Evolutionary conservation across 2,329 filamentous ascomycete species (phyloP).

Genomic region (Aurifilum marmelostoma): DNA sequence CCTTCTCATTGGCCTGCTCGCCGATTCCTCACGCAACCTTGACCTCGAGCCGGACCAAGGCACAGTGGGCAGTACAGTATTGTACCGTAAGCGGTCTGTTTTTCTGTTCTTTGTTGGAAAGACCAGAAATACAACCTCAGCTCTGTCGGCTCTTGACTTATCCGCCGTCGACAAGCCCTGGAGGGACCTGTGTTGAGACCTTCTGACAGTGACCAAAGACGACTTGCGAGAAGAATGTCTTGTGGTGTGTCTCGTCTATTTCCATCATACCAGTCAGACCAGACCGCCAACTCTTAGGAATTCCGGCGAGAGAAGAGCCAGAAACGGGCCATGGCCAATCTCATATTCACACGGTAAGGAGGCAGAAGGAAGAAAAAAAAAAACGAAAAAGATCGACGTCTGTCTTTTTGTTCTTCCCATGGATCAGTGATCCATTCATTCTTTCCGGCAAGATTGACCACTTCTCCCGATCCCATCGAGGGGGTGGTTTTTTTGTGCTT

Average conservation of each 20-base stretch:
- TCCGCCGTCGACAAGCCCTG: not conserved
- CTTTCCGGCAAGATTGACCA: not conserved
- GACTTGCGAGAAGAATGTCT: not conserved
- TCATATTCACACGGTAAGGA: not conserved
- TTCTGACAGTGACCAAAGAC: not conserved
- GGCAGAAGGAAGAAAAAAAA: too few relatives aligned
- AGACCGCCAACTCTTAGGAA: not conserved
- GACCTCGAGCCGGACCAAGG: too few relatives aligned
- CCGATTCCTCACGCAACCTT: not conserved
- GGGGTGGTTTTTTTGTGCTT: not conserved
- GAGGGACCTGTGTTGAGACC: not conserved
- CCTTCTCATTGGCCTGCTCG: not conserved
- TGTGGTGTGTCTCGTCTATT: not conserved
- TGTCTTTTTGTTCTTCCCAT: not conserved
- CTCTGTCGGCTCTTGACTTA: not conserved
- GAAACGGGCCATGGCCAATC: not conserved
- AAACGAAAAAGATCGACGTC: not conserved
- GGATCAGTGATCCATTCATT: not conserved
- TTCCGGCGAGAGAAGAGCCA: not conserved
- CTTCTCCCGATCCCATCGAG: not conserved
- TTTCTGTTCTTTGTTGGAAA: not conserved
- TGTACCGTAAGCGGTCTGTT: too few relatives aligned
- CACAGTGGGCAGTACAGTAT: too few relatives aligned
- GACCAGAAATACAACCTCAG: too few relatives aligned
- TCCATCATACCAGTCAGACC: not conserved